Percentiles rank a stretch among this genome's conserved stretches.
Conservation (phyloP, 495 filamentous ascomycete species). For the Thozetella sp. region DNA sequence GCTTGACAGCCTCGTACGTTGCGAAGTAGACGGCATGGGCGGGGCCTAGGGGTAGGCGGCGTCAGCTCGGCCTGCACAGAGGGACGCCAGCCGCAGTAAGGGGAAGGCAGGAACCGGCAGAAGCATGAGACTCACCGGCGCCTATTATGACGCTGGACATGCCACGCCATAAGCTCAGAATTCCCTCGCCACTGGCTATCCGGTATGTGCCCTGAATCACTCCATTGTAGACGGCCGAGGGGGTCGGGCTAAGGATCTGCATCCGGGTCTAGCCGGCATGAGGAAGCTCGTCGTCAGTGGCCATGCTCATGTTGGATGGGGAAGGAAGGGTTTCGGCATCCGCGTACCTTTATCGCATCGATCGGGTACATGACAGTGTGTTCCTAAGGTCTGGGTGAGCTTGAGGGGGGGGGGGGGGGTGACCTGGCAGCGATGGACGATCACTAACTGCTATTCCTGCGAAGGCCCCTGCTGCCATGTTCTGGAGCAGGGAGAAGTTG, state of each 20-base stretch:
- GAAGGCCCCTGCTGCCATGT: conserved; percentile 94
- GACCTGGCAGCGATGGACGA: not conserved
- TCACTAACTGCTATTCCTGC: conserved; percentile 88
- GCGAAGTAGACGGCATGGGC: conserved; percentile 98
- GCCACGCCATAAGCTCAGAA: conserved; percentile 91
- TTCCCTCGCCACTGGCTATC: conserved; percentile 87
- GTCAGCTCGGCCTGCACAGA: conserved; percentile 14
- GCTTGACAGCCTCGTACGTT: conserved; percentile 96
- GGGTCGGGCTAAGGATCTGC: conserved; percentile 90
- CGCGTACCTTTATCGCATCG: conserved; percentile 91
- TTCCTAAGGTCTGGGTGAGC: conserved; percentile 45
- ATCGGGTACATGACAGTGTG: conserved; percentile 99
- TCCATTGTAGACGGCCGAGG: conserved; percentile 85
- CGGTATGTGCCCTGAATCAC: conserved; percentile 90
- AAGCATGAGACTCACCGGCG: conserved; percentile 66
- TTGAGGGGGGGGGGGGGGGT: not conserved
- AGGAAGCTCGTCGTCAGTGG: conserved; percentile 12
- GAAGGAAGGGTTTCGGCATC: not conserved
- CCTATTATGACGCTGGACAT: conserved; percentile 95
- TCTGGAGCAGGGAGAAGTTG: conserved; percentile 63
- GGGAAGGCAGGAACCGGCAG: not conserved
- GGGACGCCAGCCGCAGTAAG: conserved; percentile 7
- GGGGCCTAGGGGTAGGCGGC: conserved; percentile 62
- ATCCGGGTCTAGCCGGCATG: conserved; percentile 76
- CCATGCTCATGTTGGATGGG: not conserved